phyloP scores from a whole-genome alignment of 2,329 filamentous ascomycete genomes.

The Pestalotiopsis sp. region DNA sequence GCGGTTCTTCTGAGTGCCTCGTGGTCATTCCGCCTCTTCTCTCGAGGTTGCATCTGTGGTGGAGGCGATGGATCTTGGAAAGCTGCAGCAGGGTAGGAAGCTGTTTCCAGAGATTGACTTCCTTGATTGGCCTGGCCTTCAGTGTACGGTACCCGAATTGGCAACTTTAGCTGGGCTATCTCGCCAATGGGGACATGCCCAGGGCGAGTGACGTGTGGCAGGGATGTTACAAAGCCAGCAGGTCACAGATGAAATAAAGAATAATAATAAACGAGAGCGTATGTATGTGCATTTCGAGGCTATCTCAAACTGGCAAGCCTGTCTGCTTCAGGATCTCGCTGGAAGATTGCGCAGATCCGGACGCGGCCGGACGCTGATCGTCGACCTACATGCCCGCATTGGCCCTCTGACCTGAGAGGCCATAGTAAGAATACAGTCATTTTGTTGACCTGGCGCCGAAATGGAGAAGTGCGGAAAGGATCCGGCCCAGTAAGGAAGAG shows the following conservation, averaged over 20 bases:
- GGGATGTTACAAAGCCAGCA: not conserved
- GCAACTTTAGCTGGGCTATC: not conserved
- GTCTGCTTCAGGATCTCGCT: not conserved
- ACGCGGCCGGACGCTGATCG: not conserved
- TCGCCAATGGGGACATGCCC: not conserved
- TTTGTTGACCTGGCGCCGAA: not conserved
- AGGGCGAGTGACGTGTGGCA: not conserved
- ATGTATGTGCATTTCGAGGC: not conserved
- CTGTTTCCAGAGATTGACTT: not conserved
- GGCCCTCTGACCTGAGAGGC: not conserved
- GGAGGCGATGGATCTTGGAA: not conserved
- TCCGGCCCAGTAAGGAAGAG: not conserved
- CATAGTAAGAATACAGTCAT: not conserved
- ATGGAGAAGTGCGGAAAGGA: not conserved
- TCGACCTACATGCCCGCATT: not conserved
- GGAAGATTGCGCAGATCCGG: not conserved
- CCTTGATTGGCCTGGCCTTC: not conserved
- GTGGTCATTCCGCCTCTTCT: not conserved
- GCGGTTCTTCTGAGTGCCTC: not conserved
- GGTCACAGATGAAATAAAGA: not conserved
- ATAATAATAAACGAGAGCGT: not conserved
- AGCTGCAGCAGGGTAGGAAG: not conserved
- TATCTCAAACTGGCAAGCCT: not conserved
- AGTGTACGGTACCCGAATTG: not conserved
- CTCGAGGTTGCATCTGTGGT: not conserved